Evolutionary conservation across 1,284 basidiomycete species (phyloP), one percentile per base, ranked within the genome.

Genomic region (Sanghuangporus sanghuang): DNA sequence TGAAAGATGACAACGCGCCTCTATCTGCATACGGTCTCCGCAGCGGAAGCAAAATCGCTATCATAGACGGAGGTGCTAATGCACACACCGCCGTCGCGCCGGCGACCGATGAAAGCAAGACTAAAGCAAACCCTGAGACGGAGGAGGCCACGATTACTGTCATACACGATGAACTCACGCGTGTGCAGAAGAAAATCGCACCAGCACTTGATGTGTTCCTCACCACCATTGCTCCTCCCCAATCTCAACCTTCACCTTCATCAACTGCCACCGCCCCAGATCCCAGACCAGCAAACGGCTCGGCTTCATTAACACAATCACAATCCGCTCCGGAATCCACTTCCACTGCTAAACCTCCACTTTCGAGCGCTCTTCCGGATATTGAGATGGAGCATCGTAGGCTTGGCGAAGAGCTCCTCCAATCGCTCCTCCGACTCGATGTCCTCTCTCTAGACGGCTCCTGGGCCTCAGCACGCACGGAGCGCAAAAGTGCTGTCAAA

Each of bases 401-500:
- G 9, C 74, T 92, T 53, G 85, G 82, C 21, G 90, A 92, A 73
- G 74, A 90, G 59, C 79, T 95, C 32, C 78, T 94, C 32, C 92
- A 94, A 73, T 80, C 84, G 14, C 78, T 95, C 27, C 79, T 95
- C 7, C 82, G 89, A 48, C 77, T 95, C 35, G 92, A 95, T 70
- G 86, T 86, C 58, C 79, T 93, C 69, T 75, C 76, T 38, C 78
- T 87, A 32, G 85, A 90, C 57, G 80, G 83, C 39, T 81, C 84
- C 59, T 93, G 90, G 88, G 80, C 83, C 18, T 78, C 84, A 4
- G 92, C 91, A 18, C 78, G 92, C 66, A 76, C 77, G 65, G 83
- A 89, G 71, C 78, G 92, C 64, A 94, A 93, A 74, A 82, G 79
- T 46, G 92, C 88, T 1, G 92, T 94, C 52, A 85, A 80, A 63